Conservation (phyloP, 371 early-diverging fungal genomes). For the Mucor racemosus region DNA sequence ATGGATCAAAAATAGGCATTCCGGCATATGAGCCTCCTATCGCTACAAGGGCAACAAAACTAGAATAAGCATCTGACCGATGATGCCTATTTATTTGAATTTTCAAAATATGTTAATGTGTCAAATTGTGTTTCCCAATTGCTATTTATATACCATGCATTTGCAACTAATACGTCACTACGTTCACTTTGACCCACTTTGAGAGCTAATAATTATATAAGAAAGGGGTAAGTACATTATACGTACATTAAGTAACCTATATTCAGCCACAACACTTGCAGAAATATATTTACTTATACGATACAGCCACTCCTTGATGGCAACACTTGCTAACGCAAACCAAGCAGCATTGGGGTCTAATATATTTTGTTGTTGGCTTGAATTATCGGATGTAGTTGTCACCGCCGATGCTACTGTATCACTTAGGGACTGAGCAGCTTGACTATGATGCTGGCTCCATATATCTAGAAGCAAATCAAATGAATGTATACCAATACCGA, state of each 20-base stretch:
- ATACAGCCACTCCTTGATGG: conserved; percentile 66
- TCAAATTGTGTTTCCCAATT: not conserved
- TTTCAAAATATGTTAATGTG: not conserved
- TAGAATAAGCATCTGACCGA: conserved; percentile 71
- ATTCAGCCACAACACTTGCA: conserved; percentile 4
- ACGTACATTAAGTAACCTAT: not conserved
- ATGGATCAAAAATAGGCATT: conserved; percentile 68
- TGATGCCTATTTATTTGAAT: conserved; percentile 56
- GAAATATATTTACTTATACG: conserved; percentile 49
- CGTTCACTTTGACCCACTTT: conserved; percentile 61
- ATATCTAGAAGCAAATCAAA: conserved; percentile 49
- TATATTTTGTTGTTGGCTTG: not conserved
- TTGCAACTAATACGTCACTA: conserved; percentile 68
- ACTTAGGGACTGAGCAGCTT: not conserved
- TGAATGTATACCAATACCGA: conserved; percentile 69
- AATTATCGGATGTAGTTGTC: not conserved
- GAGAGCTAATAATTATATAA: conserved; percentile 19
- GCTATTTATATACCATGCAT: conserved; percentile 58
- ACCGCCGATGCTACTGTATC: not conserved
- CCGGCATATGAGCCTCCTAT: conserved; percentile 67
- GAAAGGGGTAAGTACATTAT: not conserved
- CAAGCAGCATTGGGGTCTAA: conserved; percentile 69
- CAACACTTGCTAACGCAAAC: conserved; percentile 66
- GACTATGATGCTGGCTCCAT: conserved; percentile 14
- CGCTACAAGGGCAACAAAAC: conserved; percentile 65